Evolutionary conservation across 352 stramenopile species (phyloP).

Genomic region (Phytophthora idaei): DNA sequence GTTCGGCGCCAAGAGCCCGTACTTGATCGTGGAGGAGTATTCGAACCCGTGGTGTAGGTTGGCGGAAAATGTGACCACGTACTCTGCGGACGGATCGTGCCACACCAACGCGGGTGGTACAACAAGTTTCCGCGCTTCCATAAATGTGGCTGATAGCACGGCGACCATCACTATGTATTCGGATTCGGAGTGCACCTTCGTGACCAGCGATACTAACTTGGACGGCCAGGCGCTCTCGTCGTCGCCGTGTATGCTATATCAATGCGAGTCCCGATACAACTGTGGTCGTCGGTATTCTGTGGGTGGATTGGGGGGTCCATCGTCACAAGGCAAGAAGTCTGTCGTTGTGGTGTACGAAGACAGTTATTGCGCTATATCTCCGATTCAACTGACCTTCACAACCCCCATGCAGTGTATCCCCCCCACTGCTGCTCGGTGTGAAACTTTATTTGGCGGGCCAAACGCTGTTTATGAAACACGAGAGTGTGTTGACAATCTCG

Average conservation of each 20-base stretch:
- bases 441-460: background rate
- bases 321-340: constrained; percentile 5
- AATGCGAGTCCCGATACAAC: constrained; percentile 1
- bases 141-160: background rate
- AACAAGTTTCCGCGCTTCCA: background rate
- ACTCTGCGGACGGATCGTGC: background rate
- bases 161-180: background rate
- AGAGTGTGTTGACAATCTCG: constrained; percentile 5
- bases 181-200: background rate
- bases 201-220: background rate
- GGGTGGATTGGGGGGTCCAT: constrained; percentile 1
- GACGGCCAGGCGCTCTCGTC: background rate
- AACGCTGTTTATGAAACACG: constrained; percentile 9
- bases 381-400: constrained; percentile 1
- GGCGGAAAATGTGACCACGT: background rate
- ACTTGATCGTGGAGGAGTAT: background rate
- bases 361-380: constrained; percentile 10
- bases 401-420: constrained; percentile 1
- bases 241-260: background rate
- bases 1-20: background rate
- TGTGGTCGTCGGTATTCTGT: constrained; percentile 5
- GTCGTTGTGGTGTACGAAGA: constrained; percentile 14
- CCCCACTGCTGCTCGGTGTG: background rate
- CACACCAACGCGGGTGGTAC: background rate
- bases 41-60: background rate